Evolutionary conservation across 148 eudicot genomes (phyloP), one percentile per base, ranked within the genome.

Genomic region (Amaranthus cruentus): DNA sequence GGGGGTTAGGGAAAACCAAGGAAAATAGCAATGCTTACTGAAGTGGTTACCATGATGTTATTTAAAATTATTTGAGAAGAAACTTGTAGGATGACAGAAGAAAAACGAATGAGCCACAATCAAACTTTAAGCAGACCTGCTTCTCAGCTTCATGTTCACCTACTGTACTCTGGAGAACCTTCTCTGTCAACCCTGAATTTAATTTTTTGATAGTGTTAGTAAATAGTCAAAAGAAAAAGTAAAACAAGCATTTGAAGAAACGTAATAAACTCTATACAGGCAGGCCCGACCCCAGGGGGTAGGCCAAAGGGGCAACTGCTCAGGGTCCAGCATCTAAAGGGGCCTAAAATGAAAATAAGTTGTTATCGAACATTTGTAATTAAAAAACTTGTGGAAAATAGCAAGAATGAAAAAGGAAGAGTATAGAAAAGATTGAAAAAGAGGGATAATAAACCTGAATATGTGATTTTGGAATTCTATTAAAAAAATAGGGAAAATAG

Each of bases 141-240:
- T 84, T 79, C 79, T 94, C 97, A 84, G 98, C 97, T 85, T 94
- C 97, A 64, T 67, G 73, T 81, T 88, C 97, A 71, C 79, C 79
- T 47, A 88, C 74, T 43, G 78, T 84, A 80, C 98, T 94, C 64
- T 76, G 79, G 70, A 89, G 90, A 78, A 87, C 98, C 82, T 81
- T 87, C 66, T 85, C 71, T 48, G 90, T 88, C 88, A 94, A 86
- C 55, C 98, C 98, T 95, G 73, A 62, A 71, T 46, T 57, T n/a
- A 76, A 75, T 44, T 61, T 70, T 43, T 28, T 28, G 38, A 28
- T 28, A 28, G 68, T 68, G 58, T 78, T 56, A 78, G 79, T 61
- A 47, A 77, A 7, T 69, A 59, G n/a, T 14, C 56, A 47, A 14
- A 58, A 50, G 7, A 71, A 64, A 7, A 28, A 51, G 56, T 7